Base-by-base conservation (phyloP, 2,329 filamentous ascomycete species). In the Alternaria ethzedia region DNA sequence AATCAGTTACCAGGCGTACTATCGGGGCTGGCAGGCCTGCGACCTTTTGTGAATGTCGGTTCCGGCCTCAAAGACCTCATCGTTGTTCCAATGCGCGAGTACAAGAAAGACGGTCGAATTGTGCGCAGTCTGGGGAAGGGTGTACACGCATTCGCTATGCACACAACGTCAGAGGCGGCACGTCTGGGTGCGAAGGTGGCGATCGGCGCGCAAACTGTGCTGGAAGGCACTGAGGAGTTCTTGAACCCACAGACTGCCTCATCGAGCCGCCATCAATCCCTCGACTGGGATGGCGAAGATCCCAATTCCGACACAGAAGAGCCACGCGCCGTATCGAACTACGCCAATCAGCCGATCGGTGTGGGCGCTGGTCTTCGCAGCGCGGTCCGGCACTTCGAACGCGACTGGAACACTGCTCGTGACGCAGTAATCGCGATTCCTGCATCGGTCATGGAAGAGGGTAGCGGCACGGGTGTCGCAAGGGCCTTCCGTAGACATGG, bases 351-450 rank as follows among this genome's bases (percentile, higher is more conserved):
- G 76, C 96, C 96, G 1, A 88, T 96, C 2, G 93, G 93, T 2
- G 91, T 99, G 3, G 86, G 95, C 4, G 92, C 96, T 71, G 96
- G 96, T 4, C 83, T 99, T 15, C 87, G 91, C 3, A 92, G 92
- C 12, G 96, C 94, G 5, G 95, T 94, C 72, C 85, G 89, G 26
- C 92, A 94, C 57, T 85, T 99, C 26, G 90, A 94, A 64, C 88
- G 94, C 32, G 96, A 99, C 78, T 84, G 99, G n/a, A 86, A 95
- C 43, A 85, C 94, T 47, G 93, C 96, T 0, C 86, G 90, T 60
- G 94, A 99, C 80, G 96, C 95, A 10, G 93, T 99, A 61, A 95
- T 99, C 72, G 96, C 95, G 2, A 93, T 99, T 25, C 95, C 96
- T 0, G 92, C 91, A 0, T 95, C 98, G 77, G 88, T 97, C 1